A percentile compares a stretch with the other conserved stretches of the same genome.
These are phyloP conservation scores for Porodaedalea pini DNA, from an alignment of 1,284 basidiomycete genomes.

Conservation along the genomic window DNA sequence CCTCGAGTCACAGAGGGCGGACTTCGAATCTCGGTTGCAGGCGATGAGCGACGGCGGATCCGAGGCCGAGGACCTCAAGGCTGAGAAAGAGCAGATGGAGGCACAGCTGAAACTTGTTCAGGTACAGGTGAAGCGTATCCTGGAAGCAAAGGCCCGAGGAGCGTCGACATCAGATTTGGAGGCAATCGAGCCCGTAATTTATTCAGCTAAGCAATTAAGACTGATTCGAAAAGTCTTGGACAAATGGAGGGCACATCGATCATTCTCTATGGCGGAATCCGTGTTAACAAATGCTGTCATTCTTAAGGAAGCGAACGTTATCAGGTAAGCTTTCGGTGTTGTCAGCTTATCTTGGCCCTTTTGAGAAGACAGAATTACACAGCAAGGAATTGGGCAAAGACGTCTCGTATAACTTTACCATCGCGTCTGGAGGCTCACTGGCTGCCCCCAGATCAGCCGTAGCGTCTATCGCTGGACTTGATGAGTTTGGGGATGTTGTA, in stretches of 20 bases:
- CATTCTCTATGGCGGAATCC: slow-evolving; percentile 90
- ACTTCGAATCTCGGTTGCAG: slow-evolving; percentile 62
- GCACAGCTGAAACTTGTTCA: slow-evolving; percentile 80
- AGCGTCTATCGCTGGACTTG: slow-evolving; percentile 83
- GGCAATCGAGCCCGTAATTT: slow-evolving; percentile 74
- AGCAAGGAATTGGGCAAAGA: slow-evolving; percentile 85
- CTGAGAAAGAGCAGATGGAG: slow-evolving; percentile 90
- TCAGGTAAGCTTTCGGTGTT: slow-evolving; percentile 54
- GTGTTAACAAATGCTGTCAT: slow-evolving; percentile 83
- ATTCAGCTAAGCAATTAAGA: slow-evolving; percentile 75
- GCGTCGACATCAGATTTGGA: slow-evolving; percentile 59
- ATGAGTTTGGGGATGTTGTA: slow-evolving; percentile 91
- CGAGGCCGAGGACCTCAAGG: slow-evolving; percentile 80
- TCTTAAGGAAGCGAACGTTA: slow-evolving; percentile 93
- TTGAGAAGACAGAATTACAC: slow-evolving; percentile 9
- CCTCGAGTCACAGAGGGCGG: slow-evolving; percentile 46
- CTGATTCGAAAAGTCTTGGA: slow-evolving; percentile 78
- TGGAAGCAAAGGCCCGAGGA: slow-evolving; percentile 76
- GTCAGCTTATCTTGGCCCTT: not conserved
- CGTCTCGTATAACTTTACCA: slow-evolving; percentile 88
- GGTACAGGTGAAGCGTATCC: slow-evolving; percentile 76
- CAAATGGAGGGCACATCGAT: slow-evolving; percentile 80
- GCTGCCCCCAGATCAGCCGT: slow-evolving; percentile 80
- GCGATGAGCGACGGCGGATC: slow-evolving; percentile 58
- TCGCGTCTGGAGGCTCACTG: slow-evolving; percentile 79